phyloP scores from a whole-genome alignment of 176 grass and related monocot genomes.

The Puccinellia tenuiflora region DNA sequence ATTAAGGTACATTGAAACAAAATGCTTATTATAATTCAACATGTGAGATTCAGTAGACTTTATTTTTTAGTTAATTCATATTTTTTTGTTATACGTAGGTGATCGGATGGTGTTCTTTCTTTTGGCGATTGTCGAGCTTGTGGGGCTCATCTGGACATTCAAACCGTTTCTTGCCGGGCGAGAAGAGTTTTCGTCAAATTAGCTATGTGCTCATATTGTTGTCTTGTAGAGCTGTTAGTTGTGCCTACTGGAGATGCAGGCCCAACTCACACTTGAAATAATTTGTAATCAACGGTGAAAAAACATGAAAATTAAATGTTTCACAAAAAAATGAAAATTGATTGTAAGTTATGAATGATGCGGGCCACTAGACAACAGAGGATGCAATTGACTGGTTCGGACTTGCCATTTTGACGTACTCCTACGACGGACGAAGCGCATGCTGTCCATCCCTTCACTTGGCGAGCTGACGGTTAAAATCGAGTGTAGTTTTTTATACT shows the following conservation, averaged over 20 bases:
- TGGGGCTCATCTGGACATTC: slow-evolving; percentile 39
- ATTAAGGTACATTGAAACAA: not conserved
- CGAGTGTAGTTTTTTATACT: too few relatives aligned
- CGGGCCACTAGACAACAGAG: too few relatives aligned
- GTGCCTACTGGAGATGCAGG: not conserved
- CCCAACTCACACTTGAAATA: not conserved
- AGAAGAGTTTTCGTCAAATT: not conserved
- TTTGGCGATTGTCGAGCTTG: slow-evolving; percentile 25
- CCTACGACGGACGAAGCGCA: too few relatives aligned
- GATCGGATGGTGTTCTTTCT: slow-evolving; percentile 49
- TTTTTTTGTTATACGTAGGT: slow-evolving; percentile 16
- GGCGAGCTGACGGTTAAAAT: too few relatives aligned
- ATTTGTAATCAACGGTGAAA: not conserved
- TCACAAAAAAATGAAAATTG: too few relatives aligned
- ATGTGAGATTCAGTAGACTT: not conserved
- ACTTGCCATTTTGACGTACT: too few relatives aligned
- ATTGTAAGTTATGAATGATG: too few relatives aligned
- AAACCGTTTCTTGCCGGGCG: slow-evolving; percentile 38
- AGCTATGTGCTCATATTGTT: not conserved
- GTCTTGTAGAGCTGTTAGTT: not conserved
- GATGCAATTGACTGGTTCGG: too few relatives aligned
- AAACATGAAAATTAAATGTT: not conserved
- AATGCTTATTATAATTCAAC: not conserved
- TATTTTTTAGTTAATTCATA: not conserved
- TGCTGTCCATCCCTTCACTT: too few relatives aligned